Evolutionary conservation across 805 yeast species (phyloP).

Genomic region (Lachancea cidri): DNA sequence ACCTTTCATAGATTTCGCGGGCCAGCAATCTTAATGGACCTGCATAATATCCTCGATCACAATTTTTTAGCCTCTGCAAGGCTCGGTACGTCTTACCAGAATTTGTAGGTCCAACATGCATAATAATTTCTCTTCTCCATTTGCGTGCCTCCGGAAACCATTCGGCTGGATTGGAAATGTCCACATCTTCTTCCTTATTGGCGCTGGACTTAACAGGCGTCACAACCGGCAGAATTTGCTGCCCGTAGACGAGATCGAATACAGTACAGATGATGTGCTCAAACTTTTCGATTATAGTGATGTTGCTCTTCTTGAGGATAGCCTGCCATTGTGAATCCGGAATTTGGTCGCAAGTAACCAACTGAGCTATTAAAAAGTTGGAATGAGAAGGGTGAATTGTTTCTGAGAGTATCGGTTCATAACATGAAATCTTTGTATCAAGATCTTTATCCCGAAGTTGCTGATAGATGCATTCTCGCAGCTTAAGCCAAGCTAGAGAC

Average conservation of each 20-base stretch:
- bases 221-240: slow-evolving; percentile 22
- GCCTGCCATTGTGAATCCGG: slow-evolving; percentile 10
- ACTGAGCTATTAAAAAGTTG: slow-evolving; percentile 12
- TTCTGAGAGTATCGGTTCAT: slow-evolving; percentile 11
- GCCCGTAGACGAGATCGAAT: slow-evolving; percentile 19
- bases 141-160: slow-evolving; percentile 87
- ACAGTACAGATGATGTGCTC: slow-evolving; percentile 7
- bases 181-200: slow-evolving; percentile 26
- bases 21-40: slow-evolving; percentile 92
- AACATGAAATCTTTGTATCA: slow-evolving; percentile 3
- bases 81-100: slow-evolving; percentile 92
- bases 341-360: slow-evolving; percentile 10
- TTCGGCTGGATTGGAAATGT: slow-evolving; percentile 56
- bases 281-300: slow-evolving; percentile 2
- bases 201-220: slow-evolving; percentile 13
- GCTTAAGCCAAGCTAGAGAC: slow-evolving; percentile 10
- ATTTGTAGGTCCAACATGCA: slow-evolving; percentile 98
- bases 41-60: slow-evolving; percentile 81
- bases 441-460: slow-evolving; percentile 12
- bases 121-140: slow-evolving; percentile 68
- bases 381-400: slow-evolving; percentile 18
- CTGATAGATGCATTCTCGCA: slow-evolving; percentile 12
- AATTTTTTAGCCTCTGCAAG: slow-evolving; percentile 55
- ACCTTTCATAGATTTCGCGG: slow-evolving; percentile 82
- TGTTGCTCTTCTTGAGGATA: slow-evolving; percentile 6